Percentiles rank a stretch among this genome's conserved stretches.
These are phyloP conservation scores for Podospora appendiculata DNA, from an alignment of 495 filamentous ascomycete species.

Conservation along the genomic window DNA sequence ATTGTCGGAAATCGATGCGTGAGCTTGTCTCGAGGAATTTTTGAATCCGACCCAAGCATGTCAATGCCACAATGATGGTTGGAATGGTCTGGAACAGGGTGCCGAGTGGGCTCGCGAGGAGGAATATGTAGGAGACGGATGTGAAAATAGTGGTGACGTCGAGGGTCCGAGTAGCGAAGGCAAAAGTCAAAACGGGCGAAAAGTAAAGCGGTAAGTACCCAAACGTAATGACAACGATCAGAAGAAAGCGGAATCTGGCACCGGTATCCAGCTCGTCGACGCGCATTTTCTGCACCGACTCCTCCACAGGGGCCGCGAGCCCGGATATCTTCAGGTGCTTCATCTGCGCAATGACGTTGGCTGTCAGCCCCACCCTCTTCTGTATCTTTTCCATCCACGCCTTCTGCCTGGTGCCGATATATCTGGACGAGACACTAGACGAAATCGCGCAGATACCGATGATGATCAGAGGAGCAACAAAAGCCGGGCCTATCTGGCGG, in stretches of 20 bases:
- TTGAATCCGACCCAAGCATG: slow-evolving; percentile 54
- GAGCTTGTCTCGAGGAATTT: slow-evolving; percentile 9
- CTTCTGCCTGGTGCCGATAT: slow-evolving; percentile 27
- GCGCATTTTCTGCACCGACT: slow-evolving; percentile 32
- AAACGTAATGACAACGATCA: slow-evolving; percentile 16
- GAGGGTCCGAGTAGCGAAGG: slow-evolving; percentile 32
- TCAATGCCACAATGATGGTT: slow-evolving; percentile 42
- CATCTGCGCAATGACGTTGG: slow-evolving; percentile 36
- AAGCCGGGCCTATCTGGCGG: slow-evolving; percentile 48
- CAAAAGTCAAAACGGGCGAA: slow-evolving; percentile 35
- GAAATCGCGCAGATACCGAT: slow-evolving; percentile 12
- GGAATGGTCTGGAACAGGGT: slow-evolving; percentile 51
- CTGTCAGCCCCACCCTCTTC: slow-evolving; percentile 30
- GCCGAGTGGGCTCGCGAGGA: slow-evolving; percentile 49
- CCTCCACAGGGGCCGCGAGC: slow-evolving; percentile 20
- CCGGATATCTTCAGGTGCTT: slow-evolving; percentile 42
- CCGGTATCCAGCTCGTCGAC: slow-evolving; percentile 33
- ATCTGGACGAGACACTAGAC: slow-evolving; percentile 13
- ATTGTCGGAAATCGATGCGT: slow-evolving; percentile 14
- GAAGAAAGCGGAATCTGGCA: slow-evolving; percentile 20
- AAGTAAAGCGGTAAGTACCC: slow-evolving; percentile 44
- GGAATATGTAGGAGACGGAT: slow-evolving; percentile 52
- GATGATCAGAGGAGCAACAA: slow-evolving; percentile 49
- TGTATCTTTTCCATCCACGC: slow-evolving; percentile 33
- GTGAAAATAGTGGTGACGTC: slow-evolving; percentile 49